Conservation (phyloP, 2,329 filamentous ascomycete genomes). For the Ceratocystis variospora region DNA sequence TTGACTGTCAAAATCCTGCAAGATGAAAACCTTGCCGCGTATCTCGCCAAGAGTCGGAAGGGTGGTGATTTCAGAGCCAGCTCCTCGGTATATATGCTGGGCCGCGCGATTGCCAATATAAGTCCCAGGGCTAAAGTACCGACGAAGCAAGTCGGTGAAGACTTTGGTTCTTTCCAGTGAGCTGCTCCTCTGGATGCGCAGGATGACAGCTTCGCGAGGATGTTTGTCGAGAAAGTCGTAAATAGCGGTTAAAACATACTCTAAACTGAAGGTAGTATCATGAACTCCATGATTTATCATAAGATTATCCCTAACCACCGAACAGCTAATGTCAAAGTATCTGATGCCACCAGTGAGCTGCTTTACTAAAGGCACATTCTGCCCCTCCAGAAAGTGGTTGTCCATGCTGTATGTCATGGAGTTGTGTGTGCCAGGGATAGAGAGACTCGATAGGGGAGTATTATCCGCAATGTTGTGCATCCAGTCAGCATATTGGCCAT, state of each 20-base stretch:
- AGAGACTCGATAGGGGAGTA: background rate
- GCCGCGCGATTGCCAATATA: background rate
- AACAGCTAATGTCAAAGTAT: background rate
- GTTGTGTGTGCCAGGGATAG: background rate
- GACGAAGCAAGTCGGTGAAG: background rate
- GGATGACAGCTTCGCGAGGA: background rate
- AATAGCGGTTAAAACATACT: background rate
- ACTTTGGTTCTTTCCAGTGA: background rate
- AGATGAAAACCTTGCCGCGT: background rate
- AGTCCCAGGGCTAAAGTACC: background rate
- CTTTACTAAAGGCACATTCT: background rate
- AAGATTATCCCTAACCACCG: background rate
- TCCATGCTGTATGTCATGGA: background rate
- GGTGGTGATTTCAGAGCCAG: background rate
- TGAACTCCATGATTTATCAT: background rate
- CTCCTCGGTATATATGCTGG: background rate
- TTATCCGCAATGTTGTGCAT: background rate
- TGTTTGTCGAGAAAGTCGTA: background rate
- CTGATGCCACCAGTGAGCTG: background rate
- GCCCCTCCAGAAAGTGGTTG: background rate
- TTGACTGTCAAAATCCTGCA: background rate
- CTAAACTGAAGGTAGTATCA: background rate
- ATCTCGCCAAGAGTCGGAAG: background rate
- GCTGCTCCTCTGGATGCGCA: background rate
- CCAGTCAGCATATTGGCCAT: background rate